Evolutionary conservation across 169 alveolate genomes (phyloP).

Genomic region (Cardiosporidium cionae): DNA sequence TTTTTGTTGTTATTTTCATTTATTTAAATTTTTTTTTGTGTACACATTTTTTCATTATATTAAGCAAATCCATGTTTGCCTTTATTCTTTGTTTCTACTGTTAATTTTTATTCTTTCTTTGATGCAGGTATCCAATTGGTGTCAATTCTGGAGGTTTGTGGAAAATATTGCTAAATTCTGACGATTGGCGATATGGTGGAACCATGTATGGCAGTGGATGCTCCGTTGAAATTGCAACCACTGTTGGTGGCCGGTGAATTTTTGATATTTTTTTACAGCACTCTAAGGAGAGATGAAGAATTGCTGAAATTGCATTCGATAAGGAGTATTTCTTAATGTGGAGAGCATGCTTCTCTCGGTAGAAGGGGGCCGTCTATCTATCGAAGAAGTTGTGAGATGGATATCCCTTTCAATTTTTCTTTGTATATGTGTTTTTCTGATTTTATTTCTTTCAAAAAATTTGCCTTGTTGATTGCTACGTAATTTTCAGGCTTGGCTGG

Average conservation of each 20-base stretch:
- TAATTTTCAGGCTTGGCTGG: conserved; percentile 44
- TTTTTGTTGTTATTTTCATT: neutral
- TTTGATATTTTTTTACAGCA: neutral
- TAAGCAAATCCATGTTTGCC: neutral
- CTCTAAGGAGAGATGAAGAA: neutral
- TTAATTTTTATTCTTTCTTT: neutral
- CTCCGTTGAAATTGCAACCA: conserved; percentile 25
- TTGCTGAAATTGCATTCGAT: neutral
- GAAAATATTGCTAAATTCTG: conserved; percentile 49
- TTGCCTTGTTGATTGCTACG: neutral
- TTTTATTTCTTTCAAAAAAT: neutral
- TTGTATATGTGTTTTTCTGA: neutral
- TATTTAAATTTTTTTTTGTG: neutral
- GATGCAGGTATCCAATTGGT: conserved; percentile 46
- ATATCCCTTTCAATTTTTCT: neutral
- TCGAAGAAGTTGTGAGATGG: neutral
- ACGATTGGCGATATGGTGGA: conserved; percentile 55
- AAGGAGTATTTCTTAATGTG: no score
- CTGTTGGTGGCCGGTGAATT: conserved; percentile 46
- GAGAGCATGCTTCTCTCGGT: neutral
- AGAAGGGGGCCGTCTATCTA: neutral
- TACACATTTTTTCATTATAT: neutral
- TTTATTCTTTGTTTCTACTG: neutral
- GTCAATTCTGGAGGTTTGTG: conserved; percentile 55
- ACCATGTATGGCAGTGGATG: conserved; percentile 50